A percentile compares a stretch with the other conserved stretches of the same genome.
Evolutionary conservation across 139 green algal genomes (phyloP).

Genomic region (Chlamydomonas sp.): DNA sequence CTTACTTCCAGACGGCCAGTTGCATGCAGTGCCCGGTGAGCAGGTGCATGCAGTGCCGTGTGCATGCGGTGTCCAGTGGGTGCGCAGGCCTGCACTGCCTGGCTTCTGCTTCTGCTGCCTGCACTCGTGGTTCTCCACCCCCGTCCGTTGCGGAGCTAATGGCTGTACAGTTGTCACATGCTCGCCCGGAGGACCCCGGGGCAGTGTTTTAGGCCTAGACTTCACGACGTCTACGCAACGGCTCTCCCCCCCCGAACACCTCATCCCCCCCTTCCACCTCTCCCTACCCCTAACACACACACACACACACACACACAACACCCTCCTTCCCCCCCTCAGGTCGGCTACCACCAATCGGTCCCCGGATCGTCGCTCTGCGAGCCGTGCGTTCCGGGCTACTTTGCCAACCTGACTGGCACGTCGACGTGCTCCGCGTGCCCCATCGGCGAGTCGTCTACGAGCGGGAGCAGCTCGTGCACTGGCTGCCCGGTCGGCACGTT

Average conservation of each 20-base stretch:
- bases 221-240: not conserved
- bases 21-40: no score
- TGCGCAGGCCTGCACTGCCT: not conserved
- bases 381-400: not conserved
- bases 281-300: no score
- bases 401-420: not conserved
- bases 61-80: not conserved
- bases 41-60: not conserved
- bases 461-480: not conserved
- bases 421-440: not conserved
- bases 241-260: not conserved
- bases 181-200: not conserved
- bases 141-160: not conserved
- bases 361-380: not conserved
- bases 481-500: not conserved
- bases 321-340: not conserved
- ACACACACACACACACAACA: no score
- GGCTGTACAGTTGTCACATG: not conserved
- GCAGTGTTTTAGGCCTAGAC: not conserved
- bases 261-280: not conserved
- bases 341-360: not conserved
- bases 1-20: no score
- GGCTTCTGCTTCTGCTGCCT: not conserved
- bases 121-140: not conserved
- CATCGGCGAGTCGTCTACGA: conserved; percentile 1